A percentile compares a stretch with the other conserved stretches of the same genome.
These are phyloP conservation scores for Cinchona pubescens DNA, from an alignment of 257 asterid genomes.

Conservation along the genomic window DNA sequence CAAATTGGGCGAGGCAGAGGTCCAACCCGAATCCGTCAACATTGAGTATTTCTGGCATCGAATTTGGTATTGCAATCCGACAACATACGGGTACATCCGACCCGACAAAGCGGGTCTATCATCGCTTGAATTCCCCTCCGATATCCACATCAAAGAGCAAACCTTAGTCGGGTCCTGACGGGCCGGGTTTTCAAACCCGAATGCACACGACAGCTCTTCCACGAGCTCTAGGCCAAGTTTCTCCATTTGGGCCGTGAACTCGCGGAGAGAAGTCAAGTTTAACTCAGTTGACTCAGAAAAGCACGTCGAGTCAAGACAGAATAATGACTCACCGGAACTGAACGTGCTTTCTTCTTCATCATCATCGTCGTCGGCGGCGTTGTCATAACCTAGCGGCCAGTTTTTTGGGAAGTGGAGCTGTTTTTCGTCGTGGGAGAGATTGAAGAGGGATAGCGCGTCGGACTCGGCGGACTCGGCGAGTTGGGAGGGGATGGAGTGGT, in stretches of 20 bases:
- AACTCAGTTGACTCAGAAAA: constrained; percentile 33
- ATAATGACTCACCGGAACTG: constrained; percentile 31
- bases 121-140: constrained; percentile 24
- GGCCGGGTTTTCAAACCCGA: constrained; percentile 53
- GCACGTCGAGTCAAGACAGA: constrained; percentile 47
- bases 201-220: constrained; percentile 43
- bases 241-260: constrained; percentile 52
- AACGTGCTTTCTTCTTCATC: constrained; percentile 22
- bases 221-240: constrained; percentile 46
- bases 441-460: constrained; percentile 30
- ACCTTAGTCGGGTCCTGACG: constrained; percentile 26
- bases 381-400: constrained; percentile 75
- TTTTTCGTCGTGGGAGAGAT: constrained; percentile 38
- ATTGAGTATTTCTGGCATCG: constrained; percentile 36
- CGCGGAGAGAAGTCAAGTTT: constrained; percentile 36
- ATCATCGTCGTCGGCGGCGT: constrained; percentile 17
- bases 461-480: constrained; percentile 48
- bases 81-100: constrained; percentile 60
- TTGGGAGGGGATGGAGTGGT: constrained; percentile 47
- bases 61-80: constrained; percentile 56
- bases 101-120: constrained; percentile 31
- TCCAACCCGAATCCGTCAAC: constrained; percentile 69
- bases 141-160: constrained; percentile 58
- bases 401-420: constrained; percentile 37
- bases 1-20: constrained; percentile 38